Evolutionary conservation across 2,329 filamentous ascomycete species (phyloP).

Genomic region (Clarireedia homoeocarpa): DNA sequence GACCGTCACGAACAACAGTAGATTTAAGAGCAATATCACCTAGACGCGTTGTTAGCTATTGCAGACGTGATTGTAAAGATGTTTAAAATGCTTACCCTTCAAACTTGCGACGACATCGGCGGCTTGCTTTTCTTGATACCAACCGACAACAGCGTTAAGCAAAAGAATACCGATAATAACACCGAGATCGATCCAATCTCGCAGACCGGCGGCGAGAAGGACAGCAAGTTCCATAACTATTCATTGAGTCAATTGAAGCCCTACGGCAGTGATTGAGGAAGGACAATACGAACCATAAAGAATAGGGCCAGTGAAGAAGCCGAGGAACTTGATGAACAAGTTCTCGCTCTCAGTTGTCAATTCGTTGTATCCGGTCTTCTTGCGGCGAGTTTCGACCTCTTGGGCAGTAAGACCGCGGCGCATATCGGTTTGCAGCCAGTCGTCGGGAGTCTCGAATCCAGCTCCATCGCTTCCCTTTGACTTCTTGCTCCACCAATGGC

Average conservation of each 20-base stretch:
- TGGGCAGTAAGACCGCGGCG: conserved; percentile 49
- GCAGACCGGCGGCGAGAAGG: conserved; percentile 63
- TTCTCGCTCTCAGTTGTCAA: conserved; percentile 68
- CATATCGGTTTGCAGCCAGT: conserved; percentile 63
- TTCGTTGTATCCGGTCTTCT: conserved; percentile 63
- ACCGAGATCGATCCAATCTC: conserved; percentile 71
- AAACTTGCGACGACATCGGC: conserved; percentile 67
- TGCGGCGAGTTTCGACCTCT: conserved; percentile 58
- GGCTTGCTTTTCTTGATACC: conserved; percentile 76
- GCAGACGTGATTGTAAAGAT: not conserved
- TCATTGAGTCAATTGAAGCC: conserved; percentile 10
- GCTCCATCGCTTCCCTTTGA: conserved; percentile 31
- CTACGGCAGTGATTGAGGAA: not conserved
- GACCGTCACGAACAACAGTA: conserved; percentile 58
- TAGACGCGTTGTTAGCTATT: not conserved
- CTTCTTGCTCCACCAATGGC: conserved; percentile 44
- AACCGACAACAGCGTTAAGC: conserved; percentile 70
- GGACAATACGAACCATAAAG: conserved; percentile 55
- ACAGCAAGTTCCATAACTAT: conserved; percentile 72
- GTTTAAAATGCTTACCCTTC: conserved; percentile 36
- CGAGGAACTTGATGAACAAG: conserved; percentile 65
- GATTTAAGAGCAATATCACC: conserved; percentile 74
- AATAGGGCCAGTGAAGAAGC: conserved; percentile 69
- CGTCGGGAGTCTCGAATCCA: conserved; percentile 43
- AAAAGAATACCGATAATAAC: conserved; percentile 69